Percentiles rank a stretch among this genome's conserved stretches.
These are phyloP conservation scores for Teratosphaeria viscida DNA, from an alignment of 2,329 filamentous ascomycete species.

Conservation along the genomic window DNA sequence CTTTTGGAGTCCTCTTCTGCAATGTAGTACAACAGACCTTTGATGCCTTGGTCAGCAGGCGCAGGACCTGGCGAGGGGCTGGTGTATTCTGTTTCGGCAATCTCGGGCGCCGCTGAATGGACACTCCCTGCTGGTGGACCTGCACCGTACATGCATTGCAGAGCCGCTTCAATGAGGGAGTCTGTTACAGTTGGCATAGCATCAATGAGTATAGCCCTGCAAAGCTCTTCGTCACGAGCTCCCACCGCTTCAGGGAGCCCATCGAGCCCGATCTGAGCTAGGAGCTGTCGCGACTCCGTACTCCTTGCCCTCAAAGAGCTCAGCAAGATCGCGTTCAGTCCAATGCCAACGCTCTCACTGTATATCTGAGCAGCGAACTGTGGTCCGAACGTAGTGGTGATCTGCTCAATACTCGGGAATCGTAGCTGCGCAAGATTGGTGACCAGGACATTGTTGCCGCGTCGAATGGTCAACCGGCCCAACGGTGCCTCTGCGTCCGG, in stretches of 20 bases:
- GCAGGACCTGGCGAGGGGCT: conserved; percentile 8
- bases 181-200: neutral
- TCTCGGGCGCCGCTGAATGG: neutral
- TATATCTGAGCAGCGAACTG: neutral
- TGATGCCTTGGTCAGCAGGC: conserved; percentile 22
- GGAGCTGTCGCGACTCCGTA: neutral
- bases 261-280: neutral
- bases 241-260: neutral
- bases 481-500: neutral
- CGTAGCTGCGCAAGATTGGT: neutral
- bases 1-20: conserved; percentile 84
- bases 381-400: neutral
- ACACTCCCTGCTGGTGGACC: neutral
- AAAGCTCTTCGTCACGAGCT: neutral
- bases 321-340: neutral
- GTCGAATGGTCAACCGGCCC: neutral
- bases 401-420: neutral
- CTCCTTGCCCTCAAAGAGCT: neutral
- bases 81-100: conserved; percentile 17
- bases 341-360: neutral
- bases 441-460: neutral
- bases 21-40: conserved; percentile 68
- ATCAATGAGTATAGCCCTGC: neutral
- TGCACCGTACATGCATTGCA: neutral
- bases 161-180: neutral